Conservation (phyloP, 768 basidiomycete genomes). For the Tricholoma bakamatsutake region DNA sequence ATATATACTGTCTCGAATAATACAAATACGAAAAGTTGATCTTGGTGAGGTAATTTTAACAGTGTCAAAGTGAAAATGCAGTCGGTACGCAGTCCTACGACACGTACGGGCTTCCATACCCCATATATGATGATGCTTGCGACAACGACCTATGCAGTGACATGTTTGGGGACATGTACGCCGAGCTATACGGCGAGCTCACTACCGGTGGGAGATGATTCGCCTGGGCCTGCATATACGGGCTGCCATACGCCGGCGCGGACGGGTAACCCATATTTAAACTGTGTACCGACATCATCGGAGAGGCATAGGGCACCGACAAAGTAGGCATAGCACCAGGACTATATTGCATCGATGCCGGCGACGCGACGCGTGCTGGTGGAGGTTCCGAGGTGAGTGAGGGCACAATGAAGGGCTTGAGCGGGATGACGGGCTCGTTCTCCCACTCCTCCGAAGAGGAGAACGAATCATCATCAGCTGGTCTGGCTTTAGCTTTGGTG, state of each 20-base stretch:
- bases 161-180: slow-evolving; percentile 12
- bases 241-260: not conserved
- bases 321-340: slow-evolving; percentile 1
- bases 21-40: not conserved
- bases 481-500: slow-evolving; percentile 7
- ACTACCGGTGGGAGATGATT: slow-evolving; percentile 1
- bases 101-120: slow-evolving; percentile 4
- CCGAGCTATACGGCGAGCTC: slow-evolving; percentile 10
- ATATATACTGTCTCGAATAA: not conserved
- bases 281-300: slow-evolving; percentile 9
- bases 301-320: slow-evolving; percentile 2
- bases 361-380: not conserved
- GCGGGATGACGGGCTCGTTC: slow-evolving; percentile 27
- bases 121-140: slow-evolving; percentile 3
- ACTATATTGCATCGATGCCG: slow-evolving; percentile 3
- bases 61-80: not conserved
- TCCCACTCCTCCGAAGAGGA: slow-evolving; percentile 24
- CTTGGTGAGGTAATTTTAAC: not conserved
- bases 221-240: not conserved
- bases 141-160: slow-evolving; percentile 7
- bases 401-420: slow-evolving; percentile 17
- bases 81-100: not conserved
- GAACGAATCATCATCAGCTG: slow-evolving; percentile 17
- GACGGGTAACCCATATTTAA: slow-evolving; percentile 6
- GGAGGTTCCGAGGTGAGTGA: slow-evolving; percentile 9